Evolutionary conservation across 768 basidiomycete genomes (phyloP).

Genomic region (Hygrophorus russula): DNA sequence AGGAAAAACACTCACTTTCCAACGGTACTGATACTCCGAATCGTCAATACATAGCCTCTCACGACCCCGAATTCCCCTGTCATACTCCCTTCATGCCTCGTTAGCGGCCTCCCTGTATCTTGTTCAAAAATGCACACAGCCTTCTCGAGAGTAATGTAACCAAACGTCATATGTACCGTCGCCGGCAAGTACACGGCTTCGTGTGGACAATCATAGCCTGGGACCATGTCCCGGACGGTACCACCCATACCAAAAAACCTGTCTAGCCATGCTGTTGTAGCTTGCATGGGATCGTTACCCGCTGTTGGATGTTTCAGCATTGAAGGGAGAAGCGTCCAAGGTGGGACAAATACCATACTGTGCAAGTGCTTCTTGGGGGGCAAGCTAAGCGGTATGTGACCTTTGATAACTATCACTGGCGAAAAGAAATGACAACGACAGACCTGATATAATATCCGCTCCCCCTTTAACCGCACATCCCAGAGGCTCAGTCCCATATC

Average conservation of each 20-base stretch:
- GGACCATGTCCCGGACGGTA: constrained; percentile 47
- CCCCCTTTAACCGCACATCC: constrained; percentile 46
- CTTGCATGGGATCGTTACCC: constrained; percentile 51
- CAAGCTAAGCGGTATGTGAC: constrained; percentile 23
- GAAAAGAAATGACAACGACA: background rate
- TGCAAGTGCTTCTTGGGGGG: constrained; percentile 52
- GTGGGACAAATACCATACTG: constrained; percentile 32
- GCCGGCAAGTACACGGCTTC: constrained; percentile 52
- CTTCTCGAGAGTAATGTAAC: constrained; percentile 32
- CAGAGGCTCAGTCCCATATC: constrained; percentile 58
- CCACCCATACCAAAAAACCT: constrained; percentile 54
- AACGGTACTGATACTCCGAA: too few species aligned
- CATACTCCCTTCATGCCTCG: constrained; percentile 42
- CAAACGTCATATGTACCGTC: constrained; percentile 35
- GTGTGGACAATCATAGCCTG: constrained; percentile 56
- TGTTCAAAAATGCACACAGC: constrained; percentile 59
- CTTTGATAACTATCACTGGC: background rate
- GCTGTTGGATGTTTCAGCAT: constrained; percentile 18
- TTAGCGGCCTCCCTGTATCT: constrained; percentile 45
- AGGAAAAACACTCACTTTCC: too few species aligned
- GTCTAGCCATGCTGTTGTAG: constrained; percentile 52
- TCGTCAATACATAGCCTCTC: constrained; percentile 48
- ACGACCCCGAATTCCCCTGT: constrained; percentile 49
- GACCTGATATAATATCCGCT: constrained; percentile 53
- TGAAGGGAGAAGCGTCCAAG: background rate